Evolutionary conservation across 495 filamentous ascomycete genomes (phyloP), one percentile per base, ranked within the genome.

Genomic region (Evansstolkia leycettana): DNA sequence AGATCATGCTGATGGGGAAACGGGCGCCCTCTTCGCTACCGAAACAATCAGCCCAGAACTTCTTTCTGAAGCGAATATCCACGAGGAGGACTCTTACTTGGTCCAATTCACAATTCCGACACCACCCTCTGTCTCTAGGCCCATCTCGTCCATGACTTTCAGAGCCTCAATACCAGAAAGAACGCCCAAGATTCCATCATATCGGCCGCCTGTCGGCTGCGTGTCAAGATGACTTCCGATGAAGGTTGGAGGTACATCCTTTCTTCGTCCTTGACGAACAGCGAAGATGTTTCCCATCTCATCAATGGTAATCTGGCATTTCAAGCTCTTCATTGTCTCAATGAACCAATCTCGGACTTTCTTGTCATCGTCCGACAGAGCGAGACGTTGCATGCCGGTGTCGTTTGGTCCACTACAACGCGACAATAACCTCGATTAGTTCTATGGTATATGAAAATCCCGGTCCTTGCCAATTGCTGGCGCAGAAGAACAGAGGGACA

Each of bases 81-180:
- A 33, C 17, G 28, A 25, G 8, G 13, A 23, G 10, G 7, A n/a
- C n/a, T 0, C 34, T 45, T 56, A 69, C 60, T 87, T 88, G 0
- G 83, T 88, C 84, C 83, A 90, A 42, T 84, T 84, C 0, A 86
- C 71, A 7, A 83, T 72, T 6, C 80, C 80, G 7, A 87, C 61
- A 15, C 75, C 75, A 41, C 73, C 82, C 29, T 78, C 70, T 0
- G 82, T 85, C 49, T 78, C 69, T n/a, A 78, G 59, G 6, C 70
- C 60, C 50, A 78, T 61, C 10, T 88, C 82, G n/a, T 73, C 62
- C 42, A 90, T 64, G 5, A 72, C 69, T 39, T 64, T 72, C 16
- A 90, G 55, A 43, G 77, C 73, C 53, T 87, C 82, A 5, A 90
- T 62, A 1, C 77, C 84, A 1, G 82, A 73, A 7, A 72, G 58